Percentiles rank a stretch among this genome's conserved stretches.
These are phyloP conservation scores for Coemansia umbellata DNA, from an alignment of 192 early-diverging fungal species.

Conservation along the genomic window DNA sequence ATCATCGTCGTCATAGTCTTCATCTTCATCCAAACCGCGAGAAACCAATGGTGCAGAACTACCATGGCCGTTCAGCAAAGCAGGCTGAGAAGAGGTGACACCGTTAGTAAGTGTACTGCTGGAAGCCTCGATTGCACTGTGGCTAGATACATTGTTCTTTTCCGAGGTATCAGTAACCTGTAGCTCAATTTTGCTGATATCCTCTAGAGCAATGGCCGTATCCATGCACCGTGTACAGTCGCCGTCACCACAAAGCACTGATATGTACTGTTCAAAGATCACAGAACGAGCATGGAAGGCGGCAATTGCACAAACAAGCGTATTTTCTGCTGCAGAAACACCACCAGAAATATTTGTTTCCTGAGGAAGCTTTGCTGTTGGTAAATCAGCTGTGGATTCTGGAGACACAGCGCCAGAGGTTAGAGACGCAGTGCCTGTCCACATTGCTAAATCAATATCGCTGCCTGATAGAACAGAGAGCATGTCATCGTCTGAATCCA, in stretches of 20 bases:
- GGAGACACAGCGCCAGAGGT: constrained; percentile 20
- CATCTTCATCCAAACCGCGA: constrained; percentile 42
- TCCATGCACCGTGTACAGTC: constrained; percentile 34
- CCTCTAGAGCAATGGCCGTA: background rate
- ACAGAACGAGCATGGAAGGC: constrained; percentile 66
- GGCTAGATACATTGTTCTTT: background rate
- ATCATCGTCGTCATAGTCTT: constrained; percentile 48
- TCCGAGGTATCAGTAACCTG: background rate
- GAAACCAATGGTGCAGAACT: constrained; percentile 4
- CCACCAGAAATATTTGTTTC: background rate
- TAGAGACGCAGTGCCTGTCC: constrained; percentile 27
- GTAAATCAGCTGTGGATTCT: background rate
- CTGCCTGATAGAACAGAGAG: constrained; percentile 38
- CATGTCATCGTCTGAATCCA: constrained; percentile 36
- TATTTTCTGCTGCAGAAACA: constrained; percentile 20
- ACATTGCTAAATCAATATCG: constrained; percentile 41
- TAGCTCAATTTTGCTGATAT: constrained; percentile 5
- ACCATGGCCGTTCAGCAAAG: background rate
- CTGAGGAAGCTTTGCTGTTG: background rate
- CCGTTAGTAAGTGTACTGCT: background rate
- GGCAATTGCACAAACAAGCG: constrained; percentile 48
- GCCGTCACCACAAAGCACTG: constrained; percentile 53
- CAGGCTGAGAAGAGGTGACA: background rate
- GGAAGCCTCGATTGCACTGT: background rate
- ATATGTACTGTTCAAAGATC: constrained; percentile 73